Conservation (phyloP, 2,329 filamentous ascomycete species). For the Alternaria dauci region DNA sequence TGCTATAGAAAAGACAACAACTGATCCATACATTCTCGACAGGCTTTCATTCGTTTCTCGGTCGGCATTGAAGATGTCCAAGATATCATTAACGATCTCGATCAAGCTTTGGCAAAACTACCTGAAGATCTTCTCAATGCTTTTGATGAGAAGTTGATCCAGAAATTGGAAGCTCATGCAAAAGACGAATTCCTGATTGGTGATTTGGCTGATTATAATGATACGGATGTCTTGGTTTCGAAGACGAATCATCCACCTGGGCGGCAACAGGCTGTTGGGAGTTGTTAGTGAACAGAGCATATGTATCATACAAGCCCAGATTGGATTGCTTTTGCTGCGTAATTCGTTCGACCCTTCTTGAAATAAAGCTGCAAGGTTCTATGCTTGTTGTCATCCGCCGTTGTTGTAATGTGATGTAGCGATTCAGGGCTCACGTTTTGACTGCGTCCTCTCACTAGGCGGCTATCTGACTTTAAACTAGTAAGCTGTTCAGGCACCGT, state of each 20-base stretch:
- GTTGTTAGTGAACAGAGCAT: background rate
- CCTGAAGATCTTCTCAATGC: constrained; percentile 11
- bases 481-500: background rate
- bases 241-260: background rate
- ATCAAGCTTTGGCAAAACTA: constrained; percentile 26
- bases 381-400: background rate
- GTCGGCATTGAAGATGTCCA: constrained; percentile 32
- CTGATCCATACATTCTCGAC: constrained; percentile 20
- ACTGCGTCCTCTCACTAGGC: background rate
- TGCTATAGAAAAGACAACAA: constrained; percentile 25
- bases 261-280: background rate
- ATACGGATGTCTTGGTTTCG: background rate
- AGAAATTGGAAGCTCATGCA: background rate
- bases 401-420: background rate
- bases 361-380: background rate
- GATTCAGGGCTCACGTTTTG: background rate
- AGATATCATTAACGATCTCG: constrained; percentile 33
- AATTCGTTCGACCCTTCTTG: background rate
- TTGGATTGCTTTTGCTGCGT: background rate
- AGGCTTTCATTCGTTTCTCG: constrained; percentile 30
- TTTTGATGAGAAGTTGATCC: background rate
- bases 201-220: background rate
- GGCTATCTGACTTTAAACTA: background rate
- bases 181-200: background rate
- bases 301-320: fast-evolving